These are phyloP conservation scores for Rhizopus arrhizus DNA, from an alignment of 371 early-diverging fungal species.

Conservation along the genomic window DNA sequence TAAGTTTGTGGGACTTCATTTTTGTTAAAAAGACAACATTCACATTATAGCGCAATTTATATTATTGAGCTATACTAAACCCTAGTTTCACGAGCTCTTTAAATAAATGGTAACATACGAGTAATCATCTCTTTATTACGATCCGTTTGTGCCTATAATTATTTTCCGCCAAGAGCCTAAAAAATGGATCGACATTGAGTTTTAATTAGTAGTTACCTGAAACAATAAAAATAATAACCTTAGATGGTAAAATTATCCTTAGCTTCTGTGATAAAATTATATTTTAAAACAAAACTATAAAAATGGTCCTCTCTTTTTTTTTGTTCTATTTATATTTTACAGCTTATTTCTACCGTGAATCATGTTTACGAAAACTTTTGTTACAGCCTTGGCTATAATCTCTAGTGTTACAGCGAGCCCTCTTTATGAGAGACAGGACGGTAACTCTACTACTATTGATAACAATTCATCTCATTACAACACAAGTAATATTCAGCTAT, in stretches of 20 bases:
- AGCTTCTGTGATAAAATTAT: not conserved
- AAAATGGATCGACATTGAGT: constrained; percentile 2
- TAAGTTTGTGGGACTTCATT: too few species aligned
- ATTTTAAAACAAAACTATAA: not conserved
- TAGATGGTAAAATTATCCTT: constrained; percentile 1
- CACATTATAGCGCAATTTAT: too few species aligned
- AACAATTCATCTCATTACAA: constrained; percentile 1
- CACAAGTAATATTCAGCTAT: constrained; percentile 26
- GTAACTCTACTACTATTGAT: not conserved
- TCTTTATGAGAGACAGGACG: not conserved
- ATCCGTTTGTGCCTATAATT: too few species aligned
- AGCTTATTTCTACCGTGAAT: not conserved
- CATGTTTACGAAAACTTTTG: not conserved
- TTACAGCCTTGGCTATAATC: not conserved
- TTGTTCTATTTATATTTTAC: not conserved
- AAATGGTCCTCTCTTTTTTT: not conserved
- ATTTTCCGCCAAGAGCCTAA: too few species aligned
- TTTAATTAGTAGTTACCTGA: not conserved
- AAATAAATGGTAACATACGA: too few species aligned
- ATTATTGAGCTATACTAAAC: too few species aligned
- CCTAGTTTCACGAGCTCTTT: too few species aligned
- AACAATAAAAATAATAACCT: constrained; percentile 1
- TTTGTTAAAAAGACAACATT: too few species aligned
- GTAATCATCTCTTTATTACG: too few species aligned
- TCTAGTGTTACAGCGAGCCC: not conserved